Evolutionary conservation across 257 asterid species (phyloP).

Genomic region (Solanum chmielewskii): DNA sequence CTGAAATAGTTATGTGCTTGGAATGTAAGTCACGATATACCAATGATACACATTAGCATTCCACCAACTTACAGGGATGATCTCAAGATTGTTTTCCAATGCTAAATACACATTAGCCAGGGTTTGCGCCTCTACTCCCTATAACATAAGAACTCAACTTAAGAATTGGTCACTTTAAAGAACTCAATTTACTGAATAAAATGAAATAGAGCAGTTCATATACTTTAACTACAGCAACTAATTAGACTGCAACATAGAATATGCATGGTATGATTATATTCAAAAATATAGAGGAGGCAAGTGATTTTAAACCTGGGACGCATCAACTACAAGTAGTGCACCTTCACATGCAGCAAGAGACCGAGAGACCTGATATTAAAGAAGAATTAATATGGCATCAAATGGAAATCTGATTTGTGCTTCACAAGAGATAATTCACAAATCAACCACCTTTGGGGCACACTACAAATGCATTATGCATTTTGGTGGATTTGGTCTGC

Average conservation of each 20-base stretch:
- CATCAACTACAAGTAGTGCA: constrained; percentile 98
- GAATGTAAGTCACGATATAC: neutral
- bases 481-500: neutral
- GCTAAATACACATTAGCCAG: constrained; percentile 97
- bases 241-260: neutral
- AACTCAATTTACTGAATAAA: neutral
- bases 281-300: neutral
- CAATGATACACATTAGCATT: neutral
- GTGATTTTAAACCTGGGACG: constrained; percentile 66
- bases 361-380: constrained; percentile 74
- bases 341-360: constrained; percentile 99
- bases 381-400: constrained; percentile 10
- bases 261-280: neutral
- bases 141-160: constrained; percentile 4
- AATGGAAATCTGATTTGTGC: neutral
- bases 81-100: constrained; percentile 96
- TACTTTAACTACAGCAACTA: neutral
- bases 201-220: neutral
- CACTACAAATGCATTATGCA: neutral
- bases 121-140: constrained; percentile 99
- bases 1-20: neutral
- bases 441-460: neutral
- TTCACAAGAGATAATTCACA: neutral
- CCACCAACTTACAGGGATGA: constrained; percentile 67
- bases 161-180: neutral